Evolutionary conservation across 257 asterid genomes (phyloP).

Genomic region (Plantago major): DNA sequence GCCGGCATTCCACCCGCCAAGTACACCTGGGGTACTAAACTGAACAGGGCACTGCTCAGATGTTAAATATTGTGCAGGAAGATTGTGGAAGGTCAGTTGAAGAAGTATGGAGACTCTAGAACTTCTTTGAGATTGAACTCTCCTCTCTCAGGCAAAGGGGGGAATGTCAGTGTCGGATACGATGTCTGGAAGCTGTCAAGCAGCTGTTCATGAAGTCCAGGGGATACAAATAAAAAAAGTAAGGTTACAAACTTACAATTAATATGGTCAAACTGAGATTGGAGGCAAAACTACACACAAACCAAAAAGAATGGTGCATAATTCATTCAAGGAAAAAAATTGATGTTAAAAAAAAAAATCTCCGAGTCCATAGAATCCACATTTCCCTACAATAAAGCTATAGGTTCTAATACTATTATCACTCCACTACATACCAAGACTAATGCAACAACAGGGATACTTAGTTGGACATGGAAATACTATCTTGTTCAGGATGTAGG

Average conservation of each 20-base stretch:
- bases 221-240: not conserved
- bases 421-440: no score
- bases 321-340: no score
- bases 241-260: not conserved
- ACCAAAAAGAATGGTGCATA: no score
- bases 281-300: no score
- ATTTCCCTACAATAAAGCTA: no score
- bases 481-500: no score
- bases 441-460: no score
- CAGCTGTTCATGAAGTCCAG: slow-evolving; percentile 40
- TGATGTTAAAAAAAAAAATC: no score
- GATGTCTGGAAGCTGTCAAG: slow-evolving; percentile 68
- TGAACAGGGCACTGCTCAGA: slow-evolving; percentile 1
- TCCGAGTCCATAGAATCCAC: no score
- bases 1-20: slow-evolving; percentile 1
- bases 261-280: not conserved
- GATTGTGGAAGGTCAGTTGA: slow-evolving; percentile 39
- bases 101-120: slow-evolving; percentile 76
- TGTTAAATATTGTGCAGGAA: not conserved
- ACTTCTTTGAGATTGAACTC: slow-evolving; percentile 60
- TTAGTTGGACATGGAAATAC: no score
- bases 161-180: slow-evolving; percentile 65
- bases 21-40: not conserved
- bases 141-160: slow-evolving; percentile 74
- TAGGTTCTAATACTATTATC: no score